phyloP scores from a whole-genome alignment of 2,329 filamentous ascomycete genomes.

The Elsinoe ampelina region DNA sequence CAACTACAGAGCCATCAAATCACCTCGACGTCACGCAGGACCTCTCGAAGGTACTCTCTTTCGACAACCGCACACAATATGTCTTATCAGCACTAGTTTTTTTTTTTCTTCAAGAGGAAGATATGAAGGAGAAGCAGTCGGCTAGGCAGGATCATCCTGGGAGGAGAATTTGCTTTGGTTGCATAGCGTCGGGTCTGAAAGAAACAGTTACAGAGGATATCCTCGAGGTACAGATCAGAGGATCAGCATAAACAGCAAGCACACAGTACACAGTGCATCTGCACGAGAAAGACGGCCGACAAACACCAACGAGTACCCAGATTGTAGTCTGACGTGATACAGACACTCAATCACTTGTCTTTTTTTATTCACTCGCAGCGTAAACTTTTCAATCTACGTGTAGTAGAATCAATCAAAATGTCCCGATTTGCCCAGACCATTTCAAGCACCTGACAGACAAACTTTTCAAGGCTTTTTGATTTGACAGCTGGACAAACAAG shows the following conservation, averaged over 20 bases:
- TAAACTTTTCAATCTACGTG: not conserved
- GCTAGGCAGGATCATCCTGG: too few relatives aligned
- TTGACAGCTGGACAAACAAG: too few relatives aligned
- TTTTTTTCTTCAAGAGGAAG: not conserved
- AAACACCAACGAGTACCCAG: not conserved
- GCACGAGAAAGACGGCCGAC: conserved; percentile 3
- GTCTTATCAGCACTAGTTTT: not conserved
- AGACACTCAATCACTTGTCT: not conserved
- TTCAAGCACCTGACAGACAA: not conserved
- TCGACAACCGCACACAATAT: not conserved
- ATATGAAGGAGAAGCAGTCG: not conserved
- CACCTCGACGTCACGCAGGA: conserved; percentile 1
- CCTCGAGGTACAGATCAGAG: not conserved
- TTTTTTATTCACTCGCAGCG: not conserved
- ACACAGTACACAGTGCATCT: not conserved
- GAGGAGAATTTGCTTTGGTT: not conserved
- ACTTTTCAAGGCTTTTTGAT: too few relatives aligned
- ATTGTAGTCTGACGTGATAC: not conserved
- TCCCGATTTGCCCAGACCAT: not conserved
- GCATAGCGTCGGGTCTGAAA: conserved; percentile 2
- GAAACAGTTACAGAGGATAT: not conserved
- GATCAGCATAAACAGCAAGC: not conserved
- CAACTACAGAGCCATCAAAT: not conserved
- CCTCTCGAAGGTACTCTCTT: not conserved
- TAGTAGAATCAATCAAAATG: conserved; percentile 2